phyloP scores from a whole-genome alignment of 129 eudicot species.

The Centella asiatica region DNA sequence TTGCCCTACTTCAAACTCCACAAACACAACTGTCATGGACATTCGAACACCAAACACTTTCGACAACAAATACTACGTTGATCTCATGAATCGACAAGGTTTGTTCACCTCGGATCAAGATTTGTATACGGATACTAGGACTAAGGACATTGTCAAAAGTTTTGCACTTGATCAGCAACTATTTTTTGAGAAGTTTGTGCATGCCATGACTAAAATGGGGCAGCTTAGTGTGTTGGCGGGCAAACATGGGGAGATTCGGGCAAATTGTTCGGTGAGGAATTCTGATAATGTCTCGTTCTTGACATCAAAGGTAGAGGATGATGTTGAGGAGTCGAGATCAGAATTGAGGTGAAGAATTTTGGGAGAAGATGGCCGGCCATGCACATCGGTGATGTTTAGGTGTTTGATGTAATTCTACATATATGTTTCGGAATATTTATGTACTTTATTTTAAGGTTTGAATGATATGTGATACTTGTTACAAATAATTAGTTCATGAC shows the following conservation, averaged over 20 bases:
- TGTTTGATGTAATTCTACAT: too few relatives aligned
- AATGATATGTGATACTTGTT: too few relatives aligned
- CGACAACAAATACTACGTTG: slow-evolving; percentile 60
- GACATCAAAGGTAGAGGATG: not conserved
- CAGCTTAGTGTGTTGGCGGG: slow-evolving; percentile 2
- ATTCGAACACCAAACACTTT: slow-evolving; percentile 47
- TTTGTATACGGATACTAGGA: too few relatives aligned
- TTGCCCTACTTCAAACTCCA: slow-evolving; percentile 31
- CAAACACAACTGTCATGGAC: slow-evolving; percentile 42
- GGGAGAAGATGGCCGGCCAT: too few relatives aligned
- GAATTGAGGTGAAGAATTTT: not conserved
- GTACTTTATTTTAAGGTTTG: too few relatives aligned
- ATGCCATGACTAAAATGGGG: slow-evolving; percentile 10
- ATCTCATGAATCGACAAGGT: too few relatives aligned
- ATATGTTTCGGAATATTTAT: too few relatives aligned
- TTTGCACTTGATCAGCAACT: not conserved
- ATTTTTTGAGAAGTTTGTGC: slow-evolving; percentile 6
- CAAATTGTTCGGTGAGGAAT: not conserved
- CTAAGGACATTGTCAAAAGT: too few relatives aligned
- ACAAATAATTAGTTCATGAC: too few relatives aligned
- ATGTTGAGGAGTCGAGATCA: not conserved
- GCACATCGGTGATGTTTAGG: too few relatives aligned
- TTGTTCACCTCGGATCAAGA: too few relatives aligned
- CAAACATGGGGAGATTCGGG: not conserved
- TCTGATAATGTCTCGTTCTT: not conserved